A percentile compares a stretch with the other conserved stretches of the same genome.
These are phyloP conservation scores for Monilinia fructicola DNA, from an alignment of 2,329 filamentous ascomycete species.

Conservation along the genomic window DNA sequence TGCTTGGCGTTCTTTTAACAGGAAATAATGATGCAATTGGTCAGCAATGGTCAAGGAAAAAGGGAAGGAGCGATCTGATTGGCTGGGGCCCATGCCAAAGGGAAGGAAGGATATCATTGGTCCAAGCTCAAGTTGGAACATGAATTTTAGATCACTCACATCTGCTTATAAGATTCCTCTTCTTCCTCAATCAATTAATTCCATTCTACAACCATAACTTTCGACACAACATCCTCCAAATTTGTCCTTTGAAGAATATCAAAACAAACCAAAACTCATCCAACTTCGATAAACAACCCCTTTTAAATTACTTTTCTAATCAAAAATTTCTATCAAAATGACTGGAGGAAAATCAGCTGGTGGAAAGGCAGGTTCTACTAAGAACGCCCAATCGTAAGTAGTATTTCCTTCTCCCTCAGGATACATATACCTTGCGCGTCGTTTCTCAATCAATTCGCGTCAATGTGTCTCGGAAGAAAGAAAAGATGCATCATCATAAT, in stretches of 20 bases:
- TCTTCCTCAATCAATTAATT: background rate
- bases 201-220: conserved; percentile 3
- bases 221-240: conserved; percentile 2
- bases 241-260: background rate
- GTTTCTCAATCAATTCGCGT: background rate
- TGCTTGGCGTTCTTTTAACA: too few species aligned
- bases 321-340: conserved; percentile 71
- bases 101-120: too few species aligned
- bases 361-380: conserved; percentile 98
- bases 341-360: conserved; percentile 97
- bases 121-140: too few species aligned
- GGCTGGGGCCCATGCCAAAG: too few species aligned
- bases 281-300: background rate
- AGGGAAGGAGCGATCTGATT: too few species aligned
- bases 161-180: background rate
- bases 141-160: background rate
- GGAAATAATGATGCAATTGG: too few species aligned
- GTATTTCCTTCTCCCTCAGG: too few species aligned
- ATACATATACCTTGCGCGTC: too few species aligned
- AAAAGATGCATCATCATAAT: background rate
- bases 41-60: too few species aligned
- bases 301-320: conserved; percentile 26
- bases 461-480: conserved; percentile 40
- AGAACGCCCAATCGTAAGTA: conserved; percentile 98
- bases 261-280: conserved; percentile 20